phyloP scores from a whole-genome alignment of 2,329 filamentous ascomycete genomes.

The Alternaria arbusti region DNA sequence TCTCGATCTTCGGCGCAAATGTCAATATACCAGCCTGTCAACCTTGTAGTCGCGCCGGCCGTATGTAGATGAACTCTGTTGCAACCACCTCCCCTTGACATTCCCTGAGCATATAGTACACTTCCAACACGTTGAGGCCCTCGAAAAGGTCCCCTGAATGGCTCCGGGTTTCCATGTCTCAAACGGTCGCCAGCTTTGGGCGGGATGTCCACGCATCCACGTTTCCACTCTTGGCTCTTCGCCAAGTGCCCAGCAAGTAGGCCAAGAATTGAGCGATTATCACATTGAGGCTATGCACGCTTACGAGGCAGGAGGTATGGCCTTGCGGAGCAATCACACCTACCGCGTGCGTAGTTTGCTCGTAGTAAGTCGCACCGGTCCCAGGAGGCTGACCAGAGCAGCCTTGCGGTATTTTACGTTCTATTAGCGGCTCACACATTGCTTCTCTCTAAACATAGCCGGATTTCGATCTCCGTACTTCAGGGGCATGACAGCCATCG shows the following conservation, averaged over 20 bases:
- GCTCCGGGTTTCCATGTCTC: not conserved
- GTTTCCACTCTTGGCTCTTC: constrained; percentile 8
- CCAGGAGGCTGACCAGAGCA: not conserved
- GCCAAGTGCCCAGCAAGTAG: constrained; percentile 4
- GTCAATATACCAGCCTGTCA: not conserved
- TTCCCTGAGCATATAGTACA: not conserved
- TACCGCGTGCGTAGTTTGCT: not conserved
- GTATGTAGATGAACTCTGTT: not conserved
- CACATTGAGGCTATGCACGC: constrained; percentile 2
- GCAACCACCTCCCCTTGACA: not conserved
- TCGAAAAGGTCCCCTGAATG: not conserved
- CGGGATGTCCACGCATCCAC: constrained; percentile 4
- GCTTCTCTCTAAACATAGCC: not conserved
- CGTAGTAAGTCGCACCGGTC: not conserved
- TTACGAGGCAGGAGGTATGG: not conserved
- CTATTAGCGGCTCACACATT: not conserved
- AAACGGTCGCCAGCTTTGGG: not conserved
- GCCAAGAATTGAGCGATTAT: constrained; percentile 8
- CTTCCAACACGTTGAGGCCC: not conserved
- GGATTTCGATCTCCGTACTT: not conserved
- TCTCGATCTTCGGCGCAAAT: not conserved
- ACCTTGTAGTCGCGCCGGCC: not conserved
- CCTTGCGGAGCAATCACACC: not conserved
- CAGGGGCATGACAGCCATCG: not conserved
- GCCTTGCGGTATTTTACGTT: not conserved